Conservation (phyloP, 441 rosid species). For the Gossypium gossypioides region DNA sequence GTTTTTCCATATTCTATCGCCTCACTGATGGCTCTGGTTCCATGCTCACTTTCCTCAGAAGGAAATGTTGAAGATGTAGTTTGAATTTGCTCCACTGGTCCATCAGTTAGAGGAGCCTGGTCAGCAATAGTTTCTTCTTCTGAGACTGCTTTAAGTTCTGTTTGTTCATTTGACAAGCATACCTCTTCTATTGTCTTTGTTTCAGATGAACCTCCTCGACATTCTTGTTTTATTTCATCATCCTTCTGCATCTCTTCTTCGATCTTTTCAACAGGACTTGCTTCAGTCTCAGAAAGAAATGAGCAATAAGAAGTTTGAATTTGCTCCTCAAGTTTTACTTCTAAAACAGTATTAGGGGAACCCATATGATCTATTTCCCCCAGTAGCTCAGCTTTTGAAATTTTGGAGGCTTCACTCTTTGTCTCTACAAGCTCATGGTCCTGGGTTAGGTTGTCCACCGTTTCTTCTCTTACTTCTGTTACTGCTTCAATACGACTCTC, state of each 20-base stretch:
- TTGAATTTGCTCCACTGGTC: slow-evolving; percentile 7
- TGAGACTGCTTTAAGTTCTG: slow-evolving; percentile 7
- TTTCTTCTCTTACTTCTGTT: slow-evolving; percentile 5
- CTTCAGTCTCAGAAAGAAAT: not conserved
- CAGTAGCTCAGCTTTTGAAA: not conserved
- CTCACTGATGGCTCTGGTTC: slow-evolving; percentile 8
- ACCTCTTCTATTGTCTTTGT: slow-evolving; percentile 9
- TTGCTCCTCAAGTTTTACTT: slow-evolving; percentile 5
- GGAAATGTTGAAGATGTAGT: not conserved
- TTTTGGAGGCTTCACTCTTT: not conserved
- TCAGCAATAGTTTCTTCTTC: slow-evolving; percentile 10
- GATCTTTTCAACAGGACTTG: slow-evolving; percentile 11
- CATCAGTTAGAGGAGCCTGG: slow-evolving; percentile 3
- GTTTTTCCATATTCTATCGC: slow-evolving; percentile 12
- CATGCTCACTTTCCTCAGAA: slow-evolving; percentile 2
- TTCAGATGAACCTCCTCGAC: slow-evolving; percentile 8
- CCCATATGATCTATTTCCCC: not conserved
- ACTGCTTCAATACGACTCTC: not conserved
- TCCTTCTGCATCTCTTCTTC: slow-evolving; percentile 12
- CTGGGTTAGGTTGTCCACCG: not conserved
- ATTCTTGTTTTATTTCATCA: slow-evolving; percentile 8
- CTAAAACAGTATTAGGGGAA: not conserved
- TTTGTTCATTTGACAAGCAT: not conserved
- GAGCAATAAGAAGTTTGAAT: not conserved
- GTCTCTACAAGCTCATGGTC: not conserved